Percentiles rank a stretch among this genome's conserved stretches.
phyloP scores from a whole-genome alignment of 768 basidiomycete genomes.

The Rhizopogon rudus region DNA sequence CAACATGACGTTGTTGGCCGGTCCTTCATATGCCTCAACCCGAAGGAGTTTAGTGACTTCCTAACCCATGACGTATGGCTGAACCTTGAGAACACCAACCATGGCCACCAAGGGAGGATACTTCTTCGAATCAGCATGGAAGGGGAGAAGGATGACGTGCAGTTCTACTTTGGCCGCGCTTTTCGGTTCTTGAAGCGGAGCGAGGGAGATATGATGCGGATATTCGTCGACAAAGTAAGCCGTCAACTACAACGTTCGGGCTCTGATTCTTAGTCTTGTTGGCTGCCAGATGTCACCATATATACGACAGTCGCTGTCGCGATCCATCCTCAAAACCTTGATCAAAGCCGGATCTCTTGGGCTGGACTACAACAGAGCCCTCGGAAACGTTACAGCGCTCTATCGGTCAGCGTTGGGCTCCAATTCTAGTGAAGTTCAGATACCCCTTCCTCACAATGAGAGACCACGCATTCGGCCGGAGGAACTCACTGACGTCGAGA shows the following conservation, averaged over 20 bases:
- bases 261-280: not conserved
- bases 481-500: constrained; percentile 86
- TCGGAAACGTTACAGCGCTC: constrained; percentile 77
- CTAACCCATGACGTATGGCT: constrained; percentile 90
- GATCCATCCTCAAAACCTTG: constrained; percentile 69
- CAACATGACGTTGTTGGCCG: constrained; percentile 93
- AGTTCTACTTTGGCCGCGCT: constrained; percentile 94
- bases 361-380: constrained; percentile 86
- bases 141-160: constrained; percentile 96
- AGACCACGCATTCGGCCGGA: constrained; percentile 76
- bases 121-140: constrained; percentile 94
- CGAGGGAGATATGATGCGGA: constrained; percentile 92
- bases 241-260: not conserved
- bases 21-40: constrained; percentile 89
- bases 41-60: constrained; percentile 81
- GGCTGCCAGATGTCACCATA: constrained; percentile 82
- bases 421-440: constrained; percentile 64
- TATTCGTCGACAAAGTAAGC: constrained; percentile 92
- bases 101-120: constrained; percentile 61
- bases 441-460: constrained; percentile 69
- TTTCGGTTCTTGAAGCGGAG: constrained; percentile 92
- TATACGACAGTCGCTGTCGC: constrained; percentile 82
- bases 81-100: constrained; percentile 64
- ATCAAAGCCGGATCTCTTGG: constrained; percentile 51
- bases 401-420: constrained; percentile 74